Evolutionary conservation across 106 monocot species (phyloP), one percentile per base, ranked within the genome.

Genomic region (Chionographis japonica): DNA sequence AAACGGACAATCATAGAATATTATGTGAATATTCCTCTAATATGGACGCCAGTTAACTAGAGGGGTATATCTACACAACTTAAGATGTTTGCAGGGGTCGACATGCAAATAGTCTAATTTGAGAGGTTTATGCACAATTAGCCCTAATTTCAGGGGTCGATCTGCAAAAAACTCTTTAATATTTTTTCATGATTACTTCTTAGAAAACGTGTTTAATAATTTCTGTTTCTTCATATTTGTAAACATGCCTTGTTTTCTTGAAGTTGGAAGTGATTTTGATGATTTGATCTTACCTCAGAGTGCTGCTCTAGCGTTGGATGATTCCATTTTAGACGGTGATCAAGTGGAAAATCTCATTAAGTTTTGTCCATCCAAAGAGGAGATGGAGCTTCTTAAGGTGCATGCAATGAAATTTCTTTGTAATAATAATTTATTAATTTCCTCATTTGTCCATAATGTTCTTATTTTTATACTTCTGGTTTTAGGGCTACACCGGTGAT

Each of bases 371-470:
- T 83, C 87, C 2, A 87, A 87, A 74, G 87, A 87, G 73, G 87
- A 87, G 54, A 87, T 87, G 87, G 87, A 87, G 66, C 76, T 87
- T 69, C 83, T 87, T 65, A 83, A 87, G 83, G 87, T 87, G 67
- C 38, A 61, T 40, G 9, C 9, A 56, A 37, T 40, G 43, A 60
- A 6, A 12, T 56, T 18, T 40, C n/a, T 6, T 27, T 52, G n/a
- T 71, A 2, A 3, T 55, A 8, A 37, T 40, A 16, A 72, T 51
- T 60, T 52, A 60, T 36, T 53, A 40, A 37, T 63, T 55, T n/a
- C 7, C 17, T 67, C 36, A 58, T 43, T 69, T 61, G 36, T 52
- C 6, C 8, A 40, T 61, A 16, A 41, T 62, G 63, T 58, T 19
- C 50, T 61, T 37, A 36, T 50, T 27, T 6, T 16, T 68, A 19